Evolutionary conservation across 257 asterid species (phyloP).

Genomic region (Anisodus tanguticus): DNA sequence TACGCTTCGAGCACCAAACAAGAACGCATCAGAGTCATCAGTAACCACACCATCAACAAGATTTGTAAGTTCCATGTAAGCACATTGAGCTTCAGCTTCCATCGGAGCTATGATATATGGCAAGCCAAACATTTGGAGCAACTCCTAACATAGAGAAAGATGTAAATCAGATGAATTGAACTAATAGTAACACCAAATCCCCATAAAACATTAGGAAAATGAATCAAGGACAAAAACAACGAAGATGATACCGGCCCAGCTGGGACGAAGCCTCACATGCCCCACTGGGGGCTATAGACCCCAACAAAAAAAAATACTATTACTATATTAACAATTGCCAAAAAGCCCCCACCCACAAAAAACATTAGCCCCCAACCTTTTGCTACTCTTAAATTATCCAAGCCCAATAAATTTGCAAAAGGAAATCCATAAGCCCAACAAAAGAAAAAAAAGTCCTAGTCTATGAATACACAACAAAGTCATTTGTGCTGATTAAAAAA

Average conservation of each 20-base stretch:
- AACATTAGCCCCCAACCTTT: too few relatives aligned
- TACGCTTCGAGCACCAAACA: slow-evolving; percentile 88
- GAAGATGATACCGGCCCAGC: not conserved
- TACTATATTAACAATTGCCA: too few relatives aligned
- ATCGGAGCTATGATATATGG: slow-evolving; percentile 96
- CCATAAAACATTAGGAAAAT: not conserved
- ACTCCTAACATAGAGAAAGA: slow-evolving; percentile 61
- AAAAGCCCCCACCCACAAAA: too few relatives aligned
- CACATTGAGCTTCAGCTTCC: slow-evolving; percentile 99
- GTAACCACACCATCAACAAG: slow-evolving; percentile 98
- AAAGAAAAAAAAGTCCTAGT: too few relatives aligned
- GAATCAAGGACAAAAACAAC: not conserved
- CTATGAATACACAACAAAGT: too few relatives aligned
- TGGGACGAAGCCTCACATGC: too few relatives aligned
- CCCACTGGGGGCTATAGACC: too few relatives aligned
- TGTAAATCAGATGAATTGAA: not conserved
- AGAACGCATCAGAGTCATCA: slow-evolving; percentile 91
- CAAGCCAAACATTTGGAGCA: slow-evolving; percentile 98
- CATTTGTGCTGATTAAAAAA: too few relatives aligned
- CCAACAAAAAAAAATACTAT: too few relatives aligned
- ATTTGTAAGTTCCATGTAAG: slow-evolving; percentile 81
- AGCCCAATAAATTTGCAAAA: too few relatives aligned
- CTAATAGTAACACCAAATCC: not conserved
- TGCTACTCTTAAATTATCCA: too few relatives aligned
- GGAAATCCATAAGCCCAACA: too few relatives aligned